Conservation (phyloP, 768 basidiomycete genomes). For the Lactarius vividus region DNA sequence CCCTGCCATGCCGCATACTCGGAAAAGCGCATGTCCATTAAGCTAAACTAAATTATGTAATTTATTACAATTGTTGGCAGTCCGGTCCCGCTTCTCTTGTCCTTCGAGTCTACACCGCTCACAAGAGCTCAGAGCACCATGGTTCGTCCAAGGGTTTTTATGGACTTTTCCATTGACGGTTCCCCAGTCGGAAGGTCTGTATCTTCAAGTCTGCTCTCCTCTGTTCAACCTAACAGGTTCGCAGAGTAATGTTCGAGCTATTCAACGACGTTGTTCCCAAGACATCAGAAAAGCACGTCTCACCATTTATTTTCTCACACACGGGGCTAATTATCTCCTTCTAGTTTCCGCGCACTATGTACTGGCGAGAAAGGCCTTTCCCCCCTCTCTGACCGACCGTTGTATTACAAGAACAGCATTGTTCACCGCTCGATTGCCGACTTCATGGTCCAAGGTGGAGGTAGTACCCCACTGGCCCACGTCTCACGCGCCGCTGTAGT, state of each 20-base stretch:
- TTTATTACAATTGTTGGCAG: neutral
- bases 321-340: slow-evolving; percentile 10
- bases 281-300: slow-evolving; percentile 73
- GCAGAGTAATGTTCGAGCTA: slow-evolving; percentile 72
- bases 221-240: slow-evolving; percentile 16
- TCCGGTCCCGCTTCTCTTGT: neutral
- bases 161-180: slow-evolving; percentile 58
- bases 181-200: slow-evolving; percentile 53
- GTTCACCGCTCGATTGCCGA: slow-evolving; percentile 76
- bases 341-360: slow-evolving; percentile 80
- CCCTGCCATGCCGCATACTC: neutral
- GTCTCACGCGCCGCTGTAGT: neutral
- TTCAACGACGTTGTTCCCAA: slow-evolving; percentile 70
- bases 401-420: slow-evolving; percentile 79
- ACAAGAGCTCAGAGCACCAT: slow-evolving; percentile 32
- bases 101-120: neutral
- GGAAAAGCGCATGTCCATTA: neutral
- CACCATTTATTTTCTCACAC: slow-evolving; percentile 6
- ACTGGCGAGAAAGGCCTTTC: slow-evolving; percentile 85
- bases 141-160: slow-evolving; percentile 61
- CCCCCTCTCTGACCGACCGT: slow-evolving; percentile 54
- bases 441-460: slow-evolving; percentile 83
- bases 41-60: slow-evolving; percentile 3
- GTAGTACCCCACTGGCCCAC: slow-evolving; percentile 37
- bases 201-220: slow-evolving; percentile 16